A percentile compares a stretch with the other conserved stretches of the same genome.
phyloP scores from a whole-genome alignment of 345 rosid genomes.

The Linum lewisii region DNA sequence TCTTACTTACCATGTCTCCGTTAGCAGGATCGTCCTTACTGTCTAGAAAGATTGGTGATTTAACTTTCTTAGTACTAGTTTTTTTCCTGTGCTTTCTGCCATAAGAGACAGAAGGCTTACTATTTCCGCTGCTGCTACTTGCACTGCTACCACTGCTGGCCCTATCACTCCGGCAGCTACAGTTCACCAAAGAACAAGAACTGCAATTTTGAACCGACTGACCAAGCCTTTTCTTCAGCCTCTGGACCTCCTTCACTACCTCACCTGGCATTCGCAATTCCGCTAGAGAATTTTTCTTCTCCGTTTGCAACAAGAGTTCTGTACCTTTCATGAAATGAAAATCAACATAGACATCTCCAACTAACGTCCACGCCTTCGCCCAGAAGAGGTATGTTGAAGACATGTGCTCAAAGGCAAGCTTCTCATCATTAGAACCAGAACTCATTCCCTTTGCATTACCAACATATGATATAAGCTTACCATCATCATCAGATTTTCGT shows the following conservation, averaged over 20 bases:
- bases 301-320: conserved; percentile 33
- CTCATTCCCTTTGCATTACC: conserved; percentile 28
- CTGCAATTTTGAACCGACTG: conserved; percentile 50
- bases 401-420: conserved; percentile 34
- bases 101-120: conserved; percentile 23
- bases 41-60: conserved; percentile 21
- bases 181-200: conserved; percentile 77
- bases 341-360: conserved; percentile 80
- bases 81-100: conserved; percentile 58
- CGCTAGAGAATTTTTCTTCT: conserved; percentile 28
- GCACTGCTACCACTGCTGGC: conserved; percentile 93
- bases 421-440: conserved; percentile 25
- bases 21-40: conserved; percentile 23
- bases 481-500: conserved; percentile 17
- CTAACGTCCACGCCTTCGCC: conserved; percentile 89
- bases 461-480: conserved; percentile 21
- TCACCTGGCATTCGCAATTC: conserved; percentile 70
- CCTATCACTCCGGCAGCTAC: conserved; percentile 89
- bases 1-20: conserved; percentile 20
- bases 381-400: conserved; percentile 68
- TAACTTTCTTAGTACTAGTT: conserved; percentile 26
- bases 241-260: conserved; percentile 76
- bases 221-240: conserved; percentile 72
- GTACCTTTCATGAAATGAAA: conserved; percentile 53
- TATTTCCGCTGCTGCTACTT: conserved; percentile 57